Conservation (phyloP, 2,329 filamentous ascomycete species). For the Zasmidium cellare region DNA sequence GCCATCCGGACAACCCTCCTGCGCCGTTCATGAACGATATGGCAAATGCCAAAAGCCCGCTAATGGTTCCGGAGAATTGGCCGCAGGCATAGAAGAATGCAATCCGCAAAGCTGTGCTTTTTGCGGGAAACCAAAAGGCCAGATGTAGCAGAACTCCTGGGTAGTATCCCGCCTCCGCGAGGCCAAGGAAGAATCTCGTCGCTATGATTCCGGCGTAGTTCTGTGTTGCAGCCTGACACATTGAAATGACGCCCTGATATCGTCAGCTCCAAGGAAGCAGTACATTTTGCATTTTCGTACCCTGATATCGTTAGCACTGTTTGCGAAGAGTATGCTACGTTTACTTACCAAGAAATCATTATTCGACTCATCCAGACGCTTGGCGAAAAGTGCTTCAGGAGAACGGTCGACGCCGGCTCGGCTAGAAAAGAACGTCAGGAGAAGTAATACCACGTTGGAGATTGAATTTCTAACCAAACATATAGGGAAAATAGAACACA, state of each 20-base stretch:
- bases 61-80: constrained; percentile 37
- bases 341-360: constrained; percentile 25
- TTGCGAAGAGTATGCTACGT: too few relatives aligned
- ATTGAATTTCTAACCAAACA: too few relatives aligned
- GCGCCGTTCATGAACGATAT: constrained; percentile 47
- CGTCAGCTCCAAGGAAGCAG: constrained; percentile 1
- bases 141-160: constrained; percentile 31
- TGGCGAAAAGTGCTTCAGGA: constrained; percentile 32
- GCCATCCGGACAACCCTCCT: constrained; percentile 25
- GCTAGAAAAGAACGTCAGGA: too few relatives aligned
- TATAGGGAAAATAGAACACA: constrained; percentile 39
- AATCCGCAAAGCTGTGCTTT: constrained; percentile 35
- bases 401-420: constrained; percentile 32
- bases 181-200: constrained; percentile 26
- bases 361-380: constrained; percentile 30
- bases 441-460: too few relatives aligned
- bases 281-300: too few relatives aligned
- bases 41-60: constrained; percentile 48
- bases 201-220: constrained; percentile 25
- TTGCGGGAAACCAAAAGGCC: constrained; percentile 35
- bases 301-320: too few relatives aligned
- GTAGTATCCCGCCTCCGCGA: constrained; percentile 30
- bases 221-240: constrained; percentile 28
- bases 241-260: constrained; percentile 20
- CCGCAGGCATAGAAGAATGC: constrained; percentile 38